Evolutionary conservation across 805 yeast genomes (phyloP), one percentile per base, ranked within the genome.

Genomic region (Kodamaea neixiangensis): DNA sequence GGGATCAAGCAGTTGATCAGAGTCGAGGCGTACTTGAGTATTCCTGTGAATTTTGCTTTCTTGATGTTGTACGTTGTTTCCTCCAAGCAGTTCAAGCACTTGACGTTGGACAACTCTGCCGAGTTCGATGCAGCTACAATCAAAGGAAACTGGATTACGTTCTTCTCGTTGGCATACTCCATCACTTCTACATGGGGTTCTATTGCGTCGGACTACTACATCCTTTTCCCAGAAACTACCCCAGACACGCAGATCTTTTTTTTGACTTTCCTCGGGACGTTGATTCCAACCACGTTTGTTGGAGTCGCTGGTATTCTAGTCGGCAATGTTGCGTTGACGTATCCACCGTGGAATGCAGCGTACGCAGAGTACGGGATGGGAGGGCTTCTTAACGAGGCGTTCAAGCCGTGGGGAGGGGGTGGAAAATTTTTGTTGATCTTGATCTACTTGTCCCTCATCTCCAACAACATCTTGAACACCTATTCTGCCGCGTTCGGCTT

Each of bases 161-260:
- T 83, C 66, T 87, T 89, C 59, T 79, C 90, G 1, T 73, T 89
- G 49, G 76, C 85, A 41, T 88, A 87, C 61, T 83, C 96, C 22
- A 83, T 86, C 44, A 89, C 96, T 3, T 80, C 89, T 2, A 88
- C 97, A 1, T 90, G 97, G 97, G 92, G 96, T 41, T 85, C 92
- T 2, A 80, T 88, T 53, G 89, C 96, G 0, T 77, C 92, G 0
- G 97, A 90, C 67, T 90, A 90, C 66, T 88, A 88, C 65, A 81
- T 90, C 45, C 73, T 89, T 46, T 83, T 89, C 58, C 96, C 96
- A 1, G 93, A 87, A 59, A 73, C 76, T 38, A 80, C 89, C 0
- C 77, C 87, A 1, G 80, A 81, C 49, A 53, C 65, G 48, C 77
- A 76, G 51, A 73, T 86, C 1, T 87, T 83, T 59, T 18, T 68